Evolutionary conservation across 441 rosid genomes (phyloP).

Genomic region (Euphorbia celastroides): DNA sequence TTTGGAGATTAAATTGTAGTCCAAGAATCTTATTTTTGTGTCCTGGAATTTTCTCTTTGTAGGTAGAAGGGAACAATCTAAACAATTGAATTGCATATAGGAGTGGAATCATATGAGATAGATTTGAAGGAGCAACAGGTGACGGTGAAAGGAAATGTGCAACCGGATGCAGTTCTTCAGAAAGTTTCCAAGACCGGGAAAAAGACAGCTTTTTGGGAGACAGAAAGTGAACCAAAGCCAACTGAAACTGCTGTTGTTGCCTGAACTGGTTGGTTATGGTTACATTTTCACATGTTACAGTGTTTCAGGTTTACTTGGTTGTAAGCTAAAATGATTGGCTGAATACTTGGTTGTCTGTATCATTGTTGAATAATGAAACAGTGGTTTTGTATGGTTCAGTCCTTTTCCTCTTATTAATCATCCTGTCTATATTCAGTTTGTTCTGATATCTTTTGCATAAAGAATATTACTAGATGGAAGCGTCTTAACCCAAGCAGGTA

Average conservation of each 20-base stretch:
- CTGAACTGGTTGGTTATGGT: slow-evolving; percentile 20
- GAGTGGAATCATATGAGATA: slow-evolving; percentile 73
- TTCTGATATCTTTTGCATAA: too few species aligned
- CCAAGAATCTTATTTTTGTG: too few species aligned
- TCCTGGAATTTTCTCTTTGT: too few species aligned
- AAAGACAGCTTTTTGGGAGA: too few species aligned
- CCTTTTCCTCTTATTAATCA: too few species aligned
- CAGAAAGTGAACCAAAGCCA: slow-evolving; percentile 23
- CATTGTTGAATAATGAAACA: not conserved
- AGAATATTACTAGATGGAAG: too few species aligned
- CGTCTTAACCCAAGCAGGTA: too few species aligned
- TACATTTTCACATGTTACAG: not conserved
- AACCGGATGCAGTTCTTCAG: slow-evolving; percentile 75
- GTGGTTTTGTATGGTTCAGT: too few species aligned
- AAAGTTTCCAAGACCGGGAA: slow-evolving; percentile 48
- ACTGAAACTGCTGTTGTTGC: slow-evolving; percentile 43
- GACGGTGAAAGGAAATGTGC: slow-evolving; percentile 75
- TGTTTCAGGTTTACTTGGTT: slow-evolving; percentile 9
- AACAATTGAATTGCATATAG: slow-evolving; percentile 29
- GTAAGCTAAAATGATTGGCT: slow-evolving; percentile 23
- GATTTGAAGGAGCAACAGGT: slow-evolving; percentile 79
- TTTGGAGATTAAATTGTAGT: too few species aligned
- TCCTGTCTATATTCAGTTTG: too few species aligned
- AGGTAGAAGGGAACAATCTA: too few species aligned
- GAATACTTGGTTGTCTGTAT: slow-evolving; percentile 15